A percentile compares a stretch with the other conserved stretches of the same genome.
phyloP scores from a whole-genome alignment of 139 green algal species.

The Chlorella sp. region DNA sequence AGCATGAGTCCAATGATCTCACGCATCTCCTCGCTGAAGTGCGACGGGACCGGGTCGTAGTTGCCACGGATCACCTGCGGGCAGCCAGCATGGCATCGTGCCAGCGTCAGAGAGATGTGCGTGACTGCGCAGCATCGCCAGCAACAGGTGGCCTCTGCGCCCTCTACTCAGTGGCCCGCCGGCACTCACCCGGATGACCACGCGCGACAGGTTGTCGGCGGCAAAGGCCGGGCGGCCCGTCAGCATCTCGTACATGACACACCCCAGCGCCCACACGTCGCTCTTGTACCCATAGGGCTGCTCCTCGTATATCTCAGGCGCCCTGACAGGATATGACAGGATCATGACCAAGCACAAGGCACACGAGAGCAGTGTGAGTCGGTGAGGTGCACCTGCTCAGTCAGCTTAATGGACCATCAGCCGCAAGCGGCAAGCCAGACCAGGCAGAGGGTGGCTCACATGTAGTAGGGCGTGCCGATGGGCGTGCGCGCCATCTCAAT shows the following conservation, averaged over 20 bases:
- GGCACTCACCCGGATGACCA: conserved; percentile 28
- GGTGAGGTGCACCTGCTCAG: no score
- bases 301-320: conserved; percentile 44
- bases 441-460: conserved; percentile 12
- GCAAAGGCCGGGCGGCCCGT: conserved; percentile 32
- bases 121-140: neutral
- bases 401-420: neutral
- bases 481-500: conserved; percentile 39
- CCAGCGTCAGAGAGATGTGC: neutral
- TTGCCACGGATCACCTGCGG: conserved; percentile 30
- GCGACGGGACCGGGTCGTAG: conserved; percentile 28
- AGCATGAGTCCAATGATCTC: conserved; percentile 31
- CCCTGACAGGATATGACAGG: no score
- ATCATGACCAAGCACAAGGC: neutral
- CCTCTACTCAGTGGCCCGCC: neutral
- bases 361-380: neutral
- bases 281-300: conserved; percentile 38
- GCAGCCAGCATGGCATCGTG: neutral
- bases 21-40: conserved; percentile 17
- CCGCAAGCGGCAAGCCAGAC: neutral
- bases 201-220: conserved; percentile 29
- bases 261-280: conserved; percentile 48
- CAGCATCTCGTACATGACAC: conserved; percentile 48
- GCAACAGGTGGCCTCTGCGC: neutral
- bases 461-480: conserved; percentile 49